phyloP scores from a whole-genome alignment of 2,329 filamentous ascomycete species.

The Malbranchea zuffiana region DNA sequence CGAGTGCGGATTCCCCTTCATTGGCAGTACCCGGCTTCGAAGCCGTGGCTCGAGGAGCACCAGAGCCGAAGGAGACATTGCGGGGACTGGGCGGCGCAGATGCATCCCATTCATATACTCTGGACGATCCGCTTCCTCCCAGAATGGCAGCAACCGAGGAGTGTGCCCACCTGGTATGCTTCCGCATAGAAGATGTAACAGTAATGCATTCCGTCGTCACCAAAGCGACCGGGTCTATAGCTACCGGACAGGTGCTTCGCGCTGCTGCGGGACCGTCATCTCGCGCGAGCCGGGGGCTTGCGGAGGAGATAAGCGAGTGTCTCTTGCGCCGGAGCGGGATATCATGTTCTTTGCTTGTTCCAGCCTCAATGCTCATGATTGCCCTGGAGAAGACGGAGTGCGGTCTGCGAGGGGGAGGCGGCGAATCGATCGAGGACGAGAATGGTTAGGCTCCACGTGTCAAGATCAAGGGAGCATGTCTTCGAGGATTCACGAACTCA shows the following conservation, averaged over 20 bases:
- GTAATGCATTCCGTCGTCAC: constrained; percentile 98
- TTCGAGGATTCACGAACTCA: neutral
- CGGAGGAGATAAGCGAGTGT: neutral
- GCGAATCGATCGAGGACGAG: neutral
- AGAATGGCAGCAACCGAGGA: constrained; percentile 93
- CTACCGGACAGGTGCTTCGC: constrained; percentile 48
- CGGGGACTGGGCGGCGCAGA: constrained; percentile 30
- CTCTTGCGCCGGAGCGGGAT: no score
- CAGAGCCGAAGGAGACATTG: constrained; percentile 17
- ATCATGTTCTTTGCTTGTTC: constrained; percentile 5
- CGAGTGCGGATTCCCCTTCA: constrained; percentile 42
- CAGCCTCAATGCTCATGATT: constrained; percentile 13
- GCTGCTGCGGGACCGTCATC: neutral
- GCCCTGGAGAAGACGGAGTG: neutral
- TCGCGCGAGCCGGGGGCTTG: constrained; percentile 1
- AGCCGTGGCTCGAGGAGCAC: constrained; percentile 11
- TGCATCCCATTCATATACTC: constrained; percentile 35
- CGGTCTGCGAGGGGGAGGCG: neutral
- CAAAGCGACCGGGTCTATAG: constrained; percentile 79
- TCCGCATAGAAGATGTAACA: constrained; percentile 95
- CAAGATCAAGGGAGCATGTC: constrained; percentile 4
- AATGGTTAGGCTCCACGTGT: constrained; percentile 7
- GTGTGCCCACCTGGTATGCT: constrained; percentile 90
- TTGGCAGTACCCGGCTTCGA: constrained; percentile 16
- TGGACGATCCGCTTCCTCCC: constrained; percentile 52